Evolutionary conservation across 2,329 filamentous ascomycete genomes (phyloP).

Genomic region (Dichotomopilus funicola): DNA sequence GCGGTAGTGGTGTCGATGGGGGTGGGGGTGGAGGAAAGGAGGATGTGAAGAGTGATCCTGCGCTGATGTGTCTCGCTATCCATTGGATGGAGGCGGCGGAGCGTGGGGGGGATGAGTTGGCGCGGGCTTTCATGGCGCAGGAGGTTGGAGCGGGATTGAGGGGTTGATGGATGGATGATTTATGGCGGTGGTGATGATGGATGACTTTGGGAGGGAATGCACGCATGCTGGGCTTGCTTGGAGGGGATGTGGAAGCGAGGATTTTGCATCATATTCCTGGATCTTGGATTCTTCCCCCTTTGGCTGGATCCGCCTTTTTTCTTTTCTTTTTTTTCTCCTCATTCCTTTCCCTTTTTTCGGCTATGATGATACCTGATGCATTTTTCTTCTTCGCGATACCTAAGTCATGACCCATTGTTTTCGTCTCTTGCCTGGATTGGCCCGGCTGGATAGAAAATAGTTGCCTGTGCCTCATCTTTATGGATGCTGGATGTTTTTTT

Average conservation of each 20-base stretch:
- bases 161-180: constrained; percentile 2
- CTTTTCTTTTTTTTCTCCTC: not conserved
- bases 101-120: constrained; percentile 77
- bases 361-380: constrained; percentile 9
- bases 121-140: constrained; percentile 74
- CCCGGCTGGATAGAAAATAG: not conserved
- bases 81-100: constrained; percentile 96
- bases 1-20: constrained; percentile 23
- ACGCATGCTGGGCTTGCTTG: not conserved
- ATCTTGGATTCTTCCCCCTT: no score
- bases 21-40: constrained; percentile 31
- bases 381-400: not conserved
- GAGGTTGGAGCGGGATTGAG: constrained; percentile 24
- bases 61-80: constrained; percentile 86
- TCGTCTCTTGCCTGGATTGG: not conserved
- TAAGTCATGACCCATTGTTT: not conserved
- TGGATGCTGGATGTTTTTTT: no score
- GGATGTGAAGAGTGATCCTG: constrained; percentile 66
- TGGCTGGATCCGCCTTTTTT: not conserved
- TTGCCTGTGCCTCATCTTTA: no score
- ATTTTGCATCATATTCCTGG: no score
- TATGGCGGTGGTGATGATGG: not conserved
- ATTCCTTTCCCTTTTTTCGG: not conserved
- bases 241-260: not conserved
- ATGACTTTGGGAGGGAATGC: not conserved